A percentile compares a stretch with the other conserved stretches of the same genome.
Evolutionary conservation across 108 stramenopile species (phyloP).

Genomic region (Cyclostephanos tholiformis): DNA sequence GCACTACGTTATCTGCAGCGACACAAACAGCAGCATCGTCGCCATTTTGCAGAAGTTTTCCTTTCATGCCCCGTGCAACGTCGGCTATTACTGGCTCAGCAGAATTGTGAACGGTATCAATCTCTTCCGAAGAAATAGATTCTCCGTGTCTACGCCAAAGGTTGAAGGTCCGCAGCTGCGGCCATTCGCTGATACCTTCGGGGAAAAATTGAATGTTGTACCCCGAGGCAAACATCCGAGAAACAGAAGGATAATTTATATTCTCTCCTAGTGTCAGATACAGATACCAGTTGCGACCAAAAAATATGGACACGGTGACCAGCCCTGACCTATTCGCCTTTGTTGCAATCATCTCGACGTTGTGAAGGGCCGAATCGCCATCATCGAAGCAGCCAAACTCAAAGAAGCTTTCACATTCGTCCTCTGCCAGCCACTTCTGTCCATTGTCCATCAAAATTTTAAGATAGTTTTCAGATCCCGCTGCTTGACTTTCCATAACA

Average conservation of each 20-base stretch:
- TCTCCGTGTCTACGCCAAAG: conserved; percentile 48
- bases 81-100: not conserved
- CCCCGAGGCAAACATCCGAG: conserved; percentile 44
- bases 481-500: conserved; percentile 56
- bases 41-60: not conserved
- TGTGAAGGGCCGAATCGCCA: conserved; percentile 29
- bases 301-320: conserved; percentile 66
- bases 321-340: conserved; percentile 71
- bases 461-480: conserved; percentile 44
- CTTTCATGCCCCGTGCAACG: not conserved
- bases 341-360: conserved; percentile 53
- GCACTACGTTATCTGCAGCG: not conserved
- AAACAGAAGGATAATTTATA: conserved; percentile 70
- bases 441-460: conserved; percentile 45
- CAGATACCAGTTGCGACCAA: conserved; percentile 60
- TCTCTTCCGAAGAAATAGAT: not conserved
- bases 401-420: conserved; percentile 59
- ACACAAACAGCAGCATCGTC: not conserved
- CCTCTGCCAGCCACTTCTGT: conserved; percentile 61
- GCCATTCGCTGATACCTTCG: conserved; percentile 49
- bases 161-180: conserved; percentile 57
- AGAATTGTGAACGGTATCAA: not conserved
- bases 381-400: conserved; percentile 56
- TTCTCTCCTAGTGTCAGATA: conserved; percentile 53
- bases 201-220: conserved; percentile 53